Conservation (phyloP, 805 yeast genomes). For the Wickerhamiella dianesei region DNA sequence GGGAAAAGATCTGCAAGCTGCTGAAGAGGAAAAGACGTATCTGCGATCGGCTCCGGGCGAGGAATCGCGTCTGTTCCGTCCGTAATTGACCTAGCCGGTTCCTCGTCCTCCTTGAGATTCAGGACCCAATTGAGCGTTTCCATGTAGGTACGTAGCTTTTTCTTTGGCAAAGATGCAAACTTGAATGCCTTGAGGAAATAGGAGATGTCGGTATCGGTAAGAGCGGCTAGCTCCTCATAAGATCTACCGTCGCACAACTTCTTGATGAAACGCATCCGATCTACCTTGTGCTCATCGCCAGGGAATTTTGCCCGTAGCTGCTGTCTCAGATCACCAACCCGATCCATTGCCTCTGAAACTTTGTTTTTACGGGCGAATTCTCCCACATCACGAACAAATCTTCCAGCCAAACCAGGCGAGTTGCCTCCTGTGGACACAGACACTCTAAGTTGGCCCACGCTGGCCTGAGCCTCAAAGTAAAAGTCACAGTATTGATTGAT, state of each 20-base stretch:
- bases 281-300: slow-evolving; percentile 31
- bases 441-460: slow-evolving; percentile 59
- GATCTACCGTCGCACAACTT: slow-evolving; percentile 46
- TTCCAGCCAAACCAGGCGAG: slow-evolving; percentile 60
- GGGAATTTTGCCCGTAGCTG: slow-evolving; percentile 30
- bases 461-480: slow-evolving; percentile 67
- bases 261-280: slow-evolving; percentile 61
- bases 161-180: background rate
- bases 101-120: background rate
- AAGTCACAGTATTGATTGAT: slow-evolving; percentile 75
- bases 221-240: slow-evolving; percentile 44
- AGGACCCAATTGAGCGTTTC: background rate
- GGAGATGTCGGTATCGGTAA: slow-evolving; percentile 19
- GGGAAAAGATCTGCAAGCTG: too few relatives aligned
- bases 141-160: background rate
- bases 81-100: background rate
- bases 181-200: background rate
- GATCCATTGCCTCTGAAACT: slow-evolving; percentile 43
- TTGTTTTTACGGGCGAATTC: slow-evolving; percentile 30
- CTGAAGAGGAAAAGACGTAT: too few relatives aligned
- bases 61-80: too few relatives aligned
- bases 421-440: slow-evolving; percentile 77
- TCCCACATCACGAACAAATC: slow-evolving; percentile 44
- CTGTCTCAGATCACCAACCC: slow-evolving; percentile 43
- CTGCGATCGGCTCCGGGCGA: too few relatives aligned